Conservation (phyloP, 768 basidiomycete genomes). For the Panaeolus papilionaceus region DNA sequence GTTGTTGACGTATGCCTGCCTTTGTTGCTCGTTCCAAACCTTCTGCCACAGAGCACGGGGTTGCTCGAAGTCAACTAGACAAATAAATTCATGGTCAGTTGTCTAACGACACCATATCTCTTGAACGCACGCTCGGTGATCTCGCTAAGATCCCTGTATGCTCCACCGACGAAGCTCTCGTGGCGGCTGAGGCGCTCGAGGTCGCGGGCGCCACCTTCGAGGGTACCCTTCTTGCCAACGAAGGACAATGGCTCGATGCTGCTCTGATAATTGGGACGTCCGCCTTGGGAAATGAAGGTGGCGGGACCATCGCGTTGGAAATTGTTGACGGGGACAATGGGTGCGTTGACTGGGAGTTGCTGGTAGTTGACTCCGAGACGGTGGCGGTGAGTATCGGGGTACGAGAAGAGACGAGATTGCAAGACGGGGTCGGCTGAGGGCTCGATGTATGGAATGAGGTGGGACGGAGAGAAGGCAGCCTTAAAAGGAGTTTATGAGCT, state of each 20-base stretch:
- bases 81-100: conserved; percentile 4
- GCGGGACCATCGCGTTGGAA: conserved; percentile 89
- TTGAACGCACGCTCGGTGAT: conserved; percentile 76
- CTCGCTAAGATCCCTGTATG: conserved; percentile 71
- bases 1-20: conserved; percentile 70
- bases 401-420: conserved; percentile 94
- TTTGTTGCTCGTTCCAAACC: conserved; percentile 68
- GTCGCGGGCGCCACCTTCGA: conserved; percentile 49
- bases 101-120: not conserved
- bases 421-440: conserved; percentile 91
- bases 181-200: conserved; percentile 53
- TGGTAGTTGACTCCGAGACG: conserved; percentile 83
- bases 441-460: conserved; percentile 88
- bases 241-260: conserved; percentile 76
- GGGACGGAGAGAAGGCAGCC: conserved; percentile 88
- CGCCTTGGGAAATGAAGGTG: conserved; percentile 79
- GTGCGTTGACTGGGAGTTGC: conserved; percentile 88
- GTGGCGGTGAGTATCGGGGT: conserved; percentile 89
- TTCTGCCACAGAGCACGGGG: conserved; percentile 72
- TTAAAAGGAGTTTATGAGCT: conserved; percentile 32
- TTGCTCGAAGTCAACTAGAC: conserved; percentile 83
- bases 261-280: conserved; percentile 88
- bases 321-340: conserved; percentile 76
- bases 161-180: conserved; percentile 77
- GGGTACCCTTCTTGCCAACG: conserved; percentile 51